Base-by-base conservation (phyloP, 2,329 filamentous ascomycete genomes). In the Scleromitrula shiraiana region DNA sequence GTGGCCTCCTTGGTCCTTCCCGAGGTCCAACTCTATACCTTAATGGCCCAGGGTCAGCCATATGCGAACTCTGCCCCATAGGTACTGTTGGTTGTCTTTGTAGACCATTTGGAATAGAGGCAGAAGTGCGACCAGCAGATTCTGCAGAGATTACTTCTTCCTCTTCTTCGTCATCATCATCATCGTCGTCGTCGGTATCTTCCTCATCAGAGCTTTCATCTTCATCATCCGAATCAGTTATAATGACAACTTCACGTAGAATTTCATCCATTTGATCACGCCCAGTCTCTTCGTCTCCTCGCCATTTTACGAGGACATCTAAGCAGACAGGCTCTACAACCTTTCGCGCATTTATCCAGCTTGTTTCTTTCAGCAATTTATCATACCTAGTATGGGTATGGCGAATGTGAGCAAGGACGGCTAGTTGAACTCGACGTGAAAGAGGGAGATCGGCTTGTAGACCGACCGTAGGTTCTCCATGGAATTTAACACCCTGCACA, bases 301-400 rank as follows among this genome's bases (percentile, higher is more conserved):
- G 79, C 80, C 80, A 84, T 75, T 83, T 83, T 70, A 83, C 75
- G 63, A 84, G 75, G 45, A 79, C 70, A 55, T 83, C 80, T 38
- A 83, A 68, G 53, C 80, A 83, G 12, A 79, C 67, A 26, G 71
- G 65, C 56, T 83, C 77, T 37, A 83, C 78, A 33, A 73, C 72
- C 65, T 75, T 81, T 53, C 80, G 71, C 44, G 80, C 78, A 58
- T 77, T 78, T 42, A 70, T 66, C 70, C 77, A 83, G 15, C 66
- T 69, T 5, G 76, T 77, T 58, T 82, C 76, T 57, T 64, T 73
- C 14, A 83, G 66, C 15, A 83, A 67, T 49, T 74, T 63, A 59
- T 84, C 80, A 66, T 84, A 84, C 56, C 77, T 72, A 5, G 80
- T 84, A 57, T 82, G 78, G n/a, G 65, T 78, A 59, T 84, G 80